Percentiles rank a stretch among this genome's conserved stretches.
phyloP scores from a whole-genome alignment of 768 basidiomycete species.

The Lactarius sp. region DNA sequence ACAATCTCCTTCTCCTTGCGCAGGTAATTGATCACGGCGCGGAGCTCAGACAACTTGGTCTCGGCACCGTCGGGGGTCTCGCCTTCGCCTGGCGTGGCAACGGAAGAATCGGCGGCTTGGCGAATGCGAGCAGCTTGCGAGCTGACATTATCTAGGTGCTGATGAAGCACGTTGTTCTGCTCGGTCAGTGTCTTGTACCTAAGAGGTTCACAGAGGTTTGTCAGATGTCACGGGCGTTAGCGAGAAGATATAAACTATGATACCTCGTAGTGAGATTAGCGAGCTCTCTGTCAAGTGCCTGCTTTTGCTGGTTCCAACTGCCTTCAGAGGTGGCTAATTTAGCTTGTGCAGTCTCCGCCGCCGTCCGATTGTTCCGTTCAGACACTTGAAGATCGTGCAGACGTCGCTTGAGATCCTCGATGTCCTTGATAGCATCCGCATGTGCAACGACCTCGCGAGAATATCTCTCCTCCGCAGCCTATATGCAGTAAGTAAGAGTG shows the following conservation, averaged over 20 bases:
- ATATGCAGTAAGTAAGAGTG: conserved; percentile 24
- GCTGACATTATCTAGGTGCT: conserved; percentile 80
- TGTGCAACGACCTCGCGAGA: conserved; percentile 78
- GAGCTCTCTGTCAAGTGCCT: conserved; percentile 72
- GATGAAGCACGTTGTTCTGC: conserved; percentile 74
- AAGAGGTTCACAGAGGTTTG: background rate
- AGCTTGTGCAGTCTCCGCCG: conserved; percentile 68
- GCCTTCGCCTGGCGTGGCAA: conserved; percentile 38
- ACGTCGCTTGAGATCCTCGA: conserved; percentile 61
- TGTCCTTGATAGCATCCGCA: conserved; percentile 75
- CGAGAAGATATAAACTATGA: conserved; percentile 17
- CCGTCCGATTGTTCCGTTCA: conserved; percentile 53
- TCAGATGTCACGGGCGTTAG: background rate
- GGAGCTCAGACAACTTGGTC: conserved; percentile 64
- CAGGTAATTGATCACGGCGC: conserved; percentile 73
- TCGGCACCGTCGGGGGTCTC: conserved; percentile 51
- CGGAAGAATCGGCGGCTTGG: conserved; percentile 53
- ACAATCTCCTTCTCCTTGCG: conserved; percentile 91
- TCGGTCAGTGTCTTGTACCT: conserved; percentile 70
- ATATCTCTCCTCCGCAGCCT: conserved; percentile 74
- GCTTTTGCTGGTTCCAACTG: conserved; percentile 80
- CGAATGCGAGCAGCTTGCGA: conserved; percentile 78
- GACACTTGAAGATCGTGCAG: conserved; percentile 47
- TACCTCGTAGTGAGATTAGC: conserved; percentile 67
- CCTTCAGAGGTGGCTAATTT: conserved; percentile 66